Evolutionary conservation across 2,329 filamentous ascomycete genomes (phyloP).

Genomic region (Trichophyton benhamiae): DNA sequence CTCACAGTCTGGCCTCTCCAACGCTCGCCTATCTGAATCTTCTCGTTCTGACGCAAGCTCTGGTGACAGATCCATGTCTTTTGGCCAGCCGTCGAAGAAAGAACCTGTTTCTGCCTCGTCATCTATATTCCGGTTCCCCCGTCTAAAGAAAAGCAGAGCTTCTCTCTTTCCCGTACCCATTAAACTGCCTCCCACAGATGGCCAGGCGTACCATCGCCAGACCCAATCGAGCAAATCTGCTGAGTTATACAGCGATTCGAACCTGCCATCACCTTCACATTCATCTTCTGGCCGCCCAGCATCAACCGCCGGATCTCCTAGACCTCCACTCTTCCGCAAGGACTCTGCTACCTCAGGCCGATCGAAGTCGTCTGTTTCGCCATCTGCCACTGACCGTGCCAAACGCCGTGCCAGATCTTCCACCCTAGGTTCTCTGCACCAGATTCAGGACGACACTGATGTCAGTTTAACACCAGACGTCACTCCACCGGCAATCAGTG

Average conservation of each 20-base stretch:
- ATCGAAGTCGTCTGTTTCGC: slow-evolving; percentile 49
- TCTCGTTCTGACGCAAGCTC: slow-evolving; percentile 80
- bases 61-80: slow-evolving; percentile 50
- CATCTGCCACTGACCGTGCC: slow-evolving; percentile 44
- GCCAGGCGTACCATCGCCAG: slow-evolving; percentile 14
- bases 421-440: slow-evolving; percentile 71
- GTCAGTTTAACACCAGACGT: neutral
- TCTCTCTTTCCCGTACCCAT: slow-evolving; percentile 82
- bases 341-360: slow-evolving; percentile 53
- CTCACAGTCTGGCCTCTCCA: neutral
- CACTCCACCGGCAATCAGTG: slow-evolving; percentile 55
- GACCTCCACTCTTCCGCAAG: slow-evolving; percentile 42
- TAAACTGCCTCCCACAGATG: slow-evolving; percentile 44
- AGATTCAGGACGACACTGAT: slow-evolving; percentile 54
- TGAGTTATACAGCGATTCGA: slow-evolving; percentile 22
- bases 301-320: slow-evolving; percentile 33
- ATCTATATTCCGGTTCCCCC: slow-evolving; percentile 69
- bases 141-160: slow-evolving; percentile 61
- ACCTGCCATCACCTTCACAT: slow-evolving; percentile 39
- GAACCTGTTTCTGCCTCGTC: slow-evolving; percentile 52
- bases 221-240: slow-evolving; percentile 13
- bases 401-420: slow-evolving; percentile 64
- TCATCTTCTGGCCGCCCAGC: slow-evolving; percentile 41
- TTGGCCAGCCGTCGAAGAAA: slow-evolving; percentile 47
- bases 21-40: slow-evolving; percentile 60